Base-by-base conservation (phyloP, 441 rosid species). In the Bruguiera hainesii region DNA sequence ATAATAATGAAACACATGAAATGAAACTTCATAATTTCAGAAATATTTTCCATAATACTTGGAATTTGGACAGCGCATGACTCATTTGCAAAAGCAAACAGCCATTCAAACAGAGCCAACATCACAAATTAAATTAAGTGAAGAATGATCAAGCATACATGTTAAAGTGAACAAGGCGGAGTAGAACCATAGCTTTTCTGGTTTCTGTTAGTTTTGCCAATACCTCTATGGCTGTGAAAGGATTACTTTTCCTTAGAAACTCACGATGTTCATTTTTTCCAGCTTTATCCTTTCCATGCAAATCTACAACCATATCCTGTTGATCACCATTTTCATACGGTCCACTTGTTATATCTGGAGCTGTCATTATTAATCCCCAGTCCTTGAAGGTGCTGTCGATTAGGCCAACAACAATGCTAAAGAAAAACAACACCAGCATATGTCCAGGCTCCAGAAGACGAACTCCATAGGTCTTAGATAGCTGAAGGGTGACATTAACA, bases 101-200 rank as follows among this genome's bases (percentile, higher is more conserved):
- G 35, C 15, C 16, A 62, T 46, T 35, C 46, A 57, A 19, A 30
- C 39, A 53, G 19, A 21, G 37, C 21, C n/a, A 61, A 35, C 64
- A 20, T 65, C 26, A 11, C 15, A 63, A 71, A 57, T 50, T 59
- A 72, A 58, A 55, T 19, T n/a, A 67, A 61, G 66, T 11, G 39
- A 65, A 67, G 68, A 73, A 63, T 46, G 13, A 25, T 50, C 61
- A n/a, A 29, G 48, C 83, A 28, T 84, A 85, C 93, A 85, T 69
- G 80, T 88, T 85, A 65, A 85, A 69, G 77, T 74, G 79, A 71
- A 88, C 65, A 63, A 80, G 75, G 68, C 84, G 87, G 62, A 88
- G 85, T 19, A 85, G 73, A 73, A 76, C 72, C 31, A 67, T 56
- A 33, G 87, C 84, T 67, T 81, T 84, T 74, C 80, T 74, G 74